phyloP scores from a whole-genome alignment of 2,329 filamentous ascomycete species.

The Incumbomyces lentus region DNA sequence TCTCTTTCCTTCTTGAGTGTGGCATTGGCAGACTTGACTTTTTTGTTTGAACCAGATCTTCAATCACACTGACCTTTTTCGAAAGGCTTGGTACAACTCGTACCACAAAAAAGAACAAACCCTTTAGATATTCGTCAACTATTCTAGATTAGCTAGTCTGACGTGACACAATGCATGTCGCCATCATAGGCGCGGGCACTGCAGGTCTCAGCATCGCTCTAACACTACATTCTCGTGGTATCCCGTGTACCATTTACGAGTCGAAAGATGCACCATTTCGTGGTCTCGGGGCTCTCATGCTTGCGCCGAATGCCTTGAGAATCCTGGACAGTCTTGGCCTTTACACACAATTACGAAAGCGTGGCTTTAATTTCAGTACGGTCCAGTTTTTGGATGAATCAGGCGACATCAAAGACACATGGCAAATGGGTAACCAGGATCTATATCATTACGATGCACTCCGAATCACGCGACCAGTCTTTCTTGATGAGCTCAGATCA shows the following conservation, averaged over 20 bases:
- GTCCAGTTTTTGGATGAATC: conserved; percentile 37
- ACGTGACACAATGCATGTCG: conserved; percentile 22
- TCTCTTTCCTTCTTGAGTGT: not conserved
- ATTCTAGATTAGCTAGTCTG: not conserved
- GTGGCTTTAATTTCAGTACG: conserved; percentile 43
- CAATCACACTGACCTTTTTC: not conserved
- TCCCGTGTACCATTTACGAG: conserved; percentile 44
- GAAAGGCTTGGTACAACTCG: not conserved
- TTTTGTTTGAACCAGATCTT: no score
- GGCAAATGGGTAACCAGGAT: conserved; percentile 7
- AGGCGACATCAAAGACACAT: conserved; percentile 7
- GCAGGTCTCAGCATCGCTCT: conserved; percentile 47
- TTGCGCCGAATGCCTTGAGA: conserved; percentile 49
- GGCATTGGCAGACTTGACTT: no score
- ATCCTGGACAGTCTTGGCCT: conserved; percentile 43
- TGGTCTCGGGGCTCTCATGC: conserved; percentile 47
- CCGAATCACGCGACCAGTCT: conserved; percentile 11
- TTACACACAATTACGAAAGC: conserved; percentile 35
- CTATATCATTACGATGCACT: conserved; percentile 23
- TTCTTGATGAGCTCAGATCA: conserved; percentile 4
- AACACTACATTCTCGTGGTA: conserved; percentile 41
- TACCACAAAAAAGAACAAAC: not conserved
- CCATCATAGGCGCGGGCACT: conserved; percentile 41
- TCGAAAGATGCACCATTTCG: conserved; percentile 34
- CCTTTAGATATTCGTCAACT: not conserved